These are phyloP conservation scores for Triglochin maritima DNA, from an alignment of 106 monocot species.

Conservation along the genomic window DNA sequence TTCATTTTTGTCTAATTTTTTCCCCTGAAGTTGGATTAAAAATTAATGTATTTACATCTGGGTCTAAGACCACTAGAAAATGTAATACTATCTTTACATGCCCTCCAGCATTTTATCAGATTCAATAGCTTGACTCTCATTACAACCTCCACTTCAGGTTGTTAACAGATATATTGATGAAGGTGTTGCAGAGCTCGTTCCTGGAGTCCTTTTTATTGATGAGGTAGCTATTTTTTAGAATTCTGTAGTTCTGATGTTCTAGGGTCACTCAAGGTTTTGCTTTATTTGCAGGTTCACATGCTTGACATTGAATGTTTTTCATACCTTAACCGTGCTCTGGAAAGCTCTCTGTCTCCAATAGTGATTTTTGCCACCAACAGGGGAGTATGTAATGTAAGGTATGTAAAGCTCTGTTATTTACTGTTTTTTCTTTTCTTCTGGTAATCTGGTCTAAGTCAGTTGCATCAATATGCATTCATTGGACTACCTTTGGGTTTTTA, in stretches of 20 bases:
- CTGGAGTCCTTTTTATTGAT: conserved; percentile 96
- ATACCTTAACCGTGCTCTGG: conserved; percentile 95
- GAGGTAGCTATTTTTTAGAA: conserved; percentile 33
- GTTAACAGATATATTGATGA: conserved; percentile 97
- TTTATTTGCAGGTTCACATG: conserved; percentile 77
- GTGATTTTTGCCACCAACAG: conserved; percentile 98
- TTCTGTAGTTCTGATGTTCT: background rate
- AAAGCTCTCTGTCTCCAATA: conserved; percentile 89
- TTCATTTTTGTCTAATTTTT: background rate
- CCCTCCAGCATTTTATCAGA: no score
- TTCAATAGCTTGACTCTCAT: no score
- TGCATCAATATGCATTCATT: background rate
- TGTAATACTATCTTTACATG: no score
- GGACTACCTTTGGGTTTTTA: background rate
- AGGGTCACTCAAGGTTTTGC: background rate
- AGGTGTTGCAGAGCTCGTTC: conserved; percentile 94
- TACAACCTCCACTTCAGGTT: conserved; percentile 33
- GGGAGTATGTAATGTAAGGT: conserved; percentile 97
- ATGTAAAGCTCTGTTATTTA: conserved; percentile 7
- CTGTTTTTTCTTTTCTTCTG: background rate
- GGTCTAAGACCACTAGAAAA: no score
- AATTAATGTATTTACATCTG: no score
- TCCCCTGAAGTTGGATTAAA: no score
- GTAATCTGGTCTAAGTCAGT: background rate
- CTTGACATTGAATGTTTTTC: conserved; percentile 98